Base-by-base conservation (phyloP, 139 green algal genomes). In the Chlamydomonas applanata region DNA sequence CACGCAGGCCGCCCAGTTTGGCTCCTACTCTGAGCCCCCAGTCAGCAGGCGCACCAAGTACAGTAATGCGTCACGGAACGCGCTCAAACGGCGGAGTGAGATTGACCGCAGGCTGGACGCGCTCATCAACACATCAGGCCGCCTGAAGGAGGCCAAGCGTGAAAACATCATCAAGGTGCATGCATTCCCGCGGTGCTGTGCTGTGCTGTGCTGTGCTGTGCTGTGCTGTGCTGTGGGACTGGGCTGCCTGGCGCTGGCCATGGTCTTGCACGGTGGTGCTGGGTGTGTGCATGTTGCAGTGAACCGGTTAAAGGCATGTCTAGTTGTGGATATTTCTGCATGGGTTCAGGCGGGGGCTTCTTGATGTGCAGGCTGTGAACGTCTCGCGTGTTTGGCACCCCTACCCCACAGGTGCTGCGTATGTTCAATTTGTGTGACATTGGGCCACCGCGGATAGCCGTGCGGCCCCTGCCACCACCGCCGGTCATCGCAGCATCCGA, bases 401-500 rank as follows among this genome's bases (percentile, higher is more conserved):
- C 7, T 49, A 19, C 40, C 44, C 9, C 29, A 19, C 52, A 90
- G 80, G 82, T 90, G 61, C 82, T 97, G 69, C 90, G 93, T 45
- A 84, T 97, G 74, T 97, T 97, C 87, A 97, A 97, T 84, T 80
- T 97, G 17, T 97, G 92, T 70, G 93, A 97, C 79, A 87, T 97
- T 24, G 87, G n/a, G 54, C 22, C 54, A 14, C 54, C 54, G 22
- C 54, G 54, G 7, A 9, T 29, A 14, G 24, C 54, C 9, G 24
- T 62, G 54, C 54, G 54, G n/a, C 54, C 54, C 4, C 54, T 33
- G 54, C 54, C 54, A 17, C 54, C 22, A 17, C 54, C 54, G 7
- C 54, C 54, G 4, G 54, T 14, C 22, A 33, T 29, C 9, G 9
- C 54, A 7, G 7, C 40, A 7, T 49, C 40, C 7, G 40, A 49